Conservation (phyloP, 2,329 filamentous ascomycete species). For the Hortaea werneckii region DNA sequence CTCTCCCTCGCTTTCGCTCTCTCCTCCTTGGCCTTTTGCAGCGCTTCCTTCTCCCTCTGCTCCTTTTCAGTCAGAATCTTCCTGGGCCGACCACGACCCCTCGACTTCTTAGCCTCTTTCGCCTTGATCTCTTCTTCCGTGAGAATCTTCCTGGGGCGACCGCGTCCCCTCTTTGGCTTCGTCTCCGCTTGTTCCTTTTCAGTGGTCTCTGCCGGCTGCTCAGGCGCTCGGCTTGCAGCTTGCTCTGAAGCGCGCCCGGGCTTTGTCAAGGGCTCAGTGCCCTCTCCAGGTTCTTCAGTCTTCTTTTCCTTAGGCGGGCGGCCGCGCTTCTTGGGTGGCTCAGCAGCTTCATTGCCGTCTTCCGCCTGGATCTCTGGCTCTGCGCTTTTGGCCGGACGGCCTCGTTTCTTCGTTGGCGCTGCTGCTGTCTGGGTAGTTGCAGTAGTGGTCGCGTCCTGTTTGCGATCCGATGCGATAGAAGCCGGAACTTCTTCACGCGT, state of each 20-base stretch:
- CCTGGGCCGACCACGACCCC: no score
- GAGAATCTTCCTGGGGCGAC: no score
- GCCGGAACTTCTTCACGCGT: background rate
- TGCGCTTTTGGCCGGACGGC: conserved; percentile 6
- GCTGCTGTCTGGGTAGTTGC: conserved; percentile 9
- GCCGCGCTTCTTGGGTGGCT: conserved; percentile 19
- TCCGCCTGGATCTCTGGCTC: background rate
- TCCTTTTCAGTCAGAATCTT: no score
- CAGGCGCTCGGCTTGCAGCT: no score
- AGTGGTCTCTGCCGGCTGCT: no score
- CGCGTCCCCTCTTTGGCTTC: no score
- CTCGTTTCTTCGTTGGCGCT: conserved; percentile 17
- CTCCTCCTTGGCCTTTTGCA: background rate
- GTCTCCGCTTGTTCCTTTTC: no score
- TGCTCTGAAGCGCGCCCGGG: conserved; percentile 5
- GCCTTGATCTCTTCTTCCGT: no score
- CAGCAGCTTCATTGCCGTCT: conserved; percentile 3
- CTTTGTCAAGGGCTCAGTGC: conserved; percentile 5
- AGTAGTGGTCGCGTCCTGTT: conserved; percentile 19
- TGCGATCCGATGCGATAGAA: conserved; percentile 13
- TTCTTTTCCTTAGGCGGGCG: conserved; percentile 10
- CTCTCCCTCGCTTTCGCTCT: conserved; percentile 4
- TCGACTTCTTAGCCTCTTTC: no score
- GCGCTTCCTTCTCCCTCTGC: background rate
- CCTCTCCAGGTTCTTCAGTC: background rate